These are phyloP conservation scores for Saturnispora mendoncae DNA, from an alignment of 805 yeast genomes.

Conservation along the genomic window DNA sequence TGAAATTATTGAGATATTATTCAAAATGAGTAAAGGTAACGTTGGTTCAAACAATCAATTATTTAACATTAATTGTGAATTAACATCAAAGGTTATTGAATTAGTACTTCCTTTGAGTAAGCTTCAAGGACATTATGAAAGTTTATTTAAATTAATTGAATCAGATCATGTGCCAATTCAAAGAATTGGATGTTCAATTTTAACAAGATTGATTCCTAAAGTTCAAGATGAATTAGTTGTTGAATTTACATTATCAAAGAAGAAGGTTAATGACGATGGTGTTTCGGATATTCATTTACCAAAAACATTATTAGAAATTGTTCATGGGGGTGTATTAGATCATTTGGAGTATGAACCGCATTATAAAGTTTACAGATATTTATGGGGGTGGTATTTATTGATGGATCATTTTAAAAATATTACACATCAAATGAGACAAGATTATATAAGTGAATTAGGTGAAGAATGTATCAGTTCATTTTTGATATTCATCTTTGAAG, in stretches of 20 bases:
- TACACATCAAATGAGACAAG: slow-evolving; percentile 53
- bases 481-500: slow-evolving; percentile 45
- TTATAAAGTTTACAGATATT: slow-evolving; percentile 32
- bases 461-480: slow-evolving; percentile 41
- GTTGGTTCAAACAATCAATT: slow-evolving; percentile 25
- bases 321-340: slow-evolving; percentile 27
- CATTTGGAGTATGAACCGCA: slow-evolving; percentile 34
- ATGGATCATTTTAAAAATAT: slow-evolving; percentile 55
- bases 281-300: slow-evolving; percentile 33
- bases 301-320: slow-evolving; percentile 28
- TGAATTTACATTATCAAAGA: slow-evolving; percentile 47
- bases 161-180: slow-evolving; percentile 30
- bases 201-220: slow-evolving; percentile 34
- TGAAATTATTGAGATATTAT: slow-evolving; percentile 37
- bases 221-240: slow-evolving; percentile 53
- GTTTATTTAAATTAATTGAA: slow-evolving; percentile 29
- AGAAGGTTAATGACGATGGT: slow-evolving; percentile 27
- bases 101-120: slow-evolving; percentile 24
- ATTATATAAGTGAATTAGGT: slow-evolving; percentile 51
- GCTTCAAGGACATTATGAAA: slow-evolving; percentile 28
- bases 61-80: slow-evolving; percentile 28
- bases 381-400: slow-evolving; percentile 64
- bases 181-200: slow-evolving; percentile 34
- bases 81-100: slow-evolving; percentile 20
- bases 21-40: slow-evolving; percentile 11